A percentile compares a stretch with the other conserved stretches of the same genome.
Conservation (phyloP, 2,329 filamentous ascomycete genomes). For the Blumeriella jaapii region DNA sequence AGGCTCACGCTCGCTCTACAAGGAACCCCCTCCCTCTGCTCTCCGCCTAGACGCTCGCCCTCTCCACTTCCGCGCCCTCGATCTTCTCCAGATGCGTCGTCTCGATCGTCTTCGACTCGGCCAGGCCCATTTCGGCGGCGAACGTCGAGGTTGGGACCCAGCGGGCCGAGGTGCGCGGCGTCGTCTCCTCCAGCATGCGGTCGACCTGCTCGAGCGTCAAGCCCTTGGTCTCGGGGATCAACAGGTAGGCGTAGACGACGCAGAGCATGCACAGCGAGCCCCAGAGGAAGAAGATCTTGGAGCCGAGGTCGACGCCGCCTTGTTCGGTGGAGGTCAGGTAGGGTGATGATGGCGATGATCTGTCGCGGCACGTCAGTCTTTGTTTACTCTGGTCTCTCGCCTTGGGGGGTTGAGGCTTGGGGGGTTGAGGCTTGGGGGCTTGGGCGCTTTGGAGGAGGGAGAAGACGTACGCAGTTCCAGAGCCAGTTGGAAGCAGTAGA, state of each 20-base stretch:
- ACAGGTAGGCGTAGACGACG: constrained; percentile 43
- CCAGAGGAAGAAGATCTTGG: constrained; percentile 48
- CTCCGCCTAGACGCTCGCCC: not conserved
- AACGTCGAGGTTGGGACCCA: constrained; percentile 20
- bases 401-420: not conserved
- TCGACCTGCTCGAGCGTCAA: constrained; percentile 62
- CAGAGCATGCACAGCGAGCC: constrained; percentile 43
- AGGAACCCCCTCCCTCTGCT: not conserved
- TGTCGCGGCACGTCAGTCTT: not conserved
- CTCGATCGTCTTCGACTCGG: constrained; percentile 6
- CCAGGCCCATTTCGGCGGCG: constrained; percentile 17
- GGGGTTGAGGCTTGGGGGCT: not conserved
- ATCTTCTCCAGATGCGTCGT: constrained; percentile 8
- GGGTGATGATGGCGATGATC: constrained; percentile 16
- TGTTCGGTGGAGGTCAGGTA: constrained; percentile 11
- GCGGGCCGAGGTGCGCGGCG: constrained; percentile 27
- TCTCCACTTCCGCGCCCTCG: constrained; percentile 2
- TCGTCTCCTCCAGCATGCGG: constrained; percentile 41
- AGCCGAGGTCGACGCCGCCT: constrained; percentile 12
- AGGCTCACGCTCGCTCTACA: not conserved
- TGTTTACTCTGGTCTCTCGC: no score
- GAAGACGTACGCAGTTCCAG: constrained; percentile 46
- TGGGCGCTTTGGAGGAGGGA: not conserved
- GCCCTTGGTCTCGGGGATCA: constrained; percentile 61
- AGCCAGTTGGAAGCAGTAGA: constrained; percentile 86